Percentiles rank a stretch among this genome's conserved stretches.
These are phyloP conservation scores for Ramularia collo-cygni DNA, from an alignment of 2,329 filamentous ascomycete species.

Conservation along the genomic window DNA sequence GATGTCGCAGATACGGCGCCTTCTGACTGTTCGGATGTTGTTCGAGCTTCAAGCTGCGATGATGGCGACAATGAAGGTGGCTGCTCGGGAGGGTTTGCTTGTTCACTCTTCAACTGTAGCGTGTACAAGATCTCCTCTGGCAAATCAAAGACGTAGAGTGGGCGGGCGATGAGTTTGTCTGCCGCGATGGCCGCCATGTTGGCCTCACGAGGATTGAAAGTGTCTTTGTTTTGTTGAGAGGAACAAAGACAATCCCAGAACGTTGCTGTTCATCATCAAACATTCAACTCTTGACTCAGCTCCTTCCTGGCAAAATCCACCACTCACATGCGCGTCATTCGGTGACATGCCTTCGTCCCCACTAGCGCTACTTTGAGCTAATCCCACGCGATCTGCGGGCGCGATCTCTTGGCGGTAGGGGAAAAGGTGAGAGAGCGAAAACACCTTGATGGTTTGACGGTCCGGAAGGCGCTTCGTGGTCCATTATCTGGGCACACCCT, in stretches of 20 bases:
- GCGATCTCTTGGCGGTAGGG: too few species aligned
- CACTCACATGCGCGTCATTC: too few species aligned
- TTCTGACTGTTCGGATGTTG: slow-evolving; percentile 30
- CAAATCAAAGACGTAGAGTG: slow-evolving; percentile 66
- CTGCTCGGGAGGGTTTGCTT: slow-evolving; percentile 25
- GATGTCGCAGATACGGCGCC: slow-evolving; percentile 57
- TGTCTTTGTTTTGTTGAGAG: too few species aligned
- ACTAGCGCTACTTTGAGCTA: not conserved
- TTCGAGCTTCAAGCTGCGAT: slow-evolving; percentile 11
- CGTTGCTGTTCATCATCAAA: too few species aligned
- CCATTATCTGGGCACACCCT: not conserved
- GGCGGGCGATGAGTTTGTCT: slow-evolving; percentile 39
- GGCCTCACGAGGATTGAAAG: too few species aligned
- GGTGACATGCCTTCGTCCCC: too few species aligned
- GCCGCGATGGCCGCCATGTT: slow-evolving; percentile 11
- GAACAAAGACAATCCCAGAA: too few species aligned
- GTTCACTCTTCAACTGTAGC: slow-evolving; percentile 53
- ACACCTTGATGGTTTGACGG: slow-evolving; percentile 1
- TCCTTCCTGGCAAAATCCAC: too few species aligned
- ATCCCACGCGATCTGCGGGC: not conserved
- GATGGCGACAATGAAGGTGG: slow-evolving; percentile 24
- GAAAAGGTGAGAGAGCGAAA: not conserved
- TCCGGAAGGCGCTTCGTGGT: not conserved
- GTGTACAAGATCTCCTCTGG: slow-evolving; percentile 65
- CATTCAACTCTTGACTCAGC: too few species aligned